Conservation (phyloP, 2,329 filamentous ascomycete species). For the Gremmenia infestans region DNA sequence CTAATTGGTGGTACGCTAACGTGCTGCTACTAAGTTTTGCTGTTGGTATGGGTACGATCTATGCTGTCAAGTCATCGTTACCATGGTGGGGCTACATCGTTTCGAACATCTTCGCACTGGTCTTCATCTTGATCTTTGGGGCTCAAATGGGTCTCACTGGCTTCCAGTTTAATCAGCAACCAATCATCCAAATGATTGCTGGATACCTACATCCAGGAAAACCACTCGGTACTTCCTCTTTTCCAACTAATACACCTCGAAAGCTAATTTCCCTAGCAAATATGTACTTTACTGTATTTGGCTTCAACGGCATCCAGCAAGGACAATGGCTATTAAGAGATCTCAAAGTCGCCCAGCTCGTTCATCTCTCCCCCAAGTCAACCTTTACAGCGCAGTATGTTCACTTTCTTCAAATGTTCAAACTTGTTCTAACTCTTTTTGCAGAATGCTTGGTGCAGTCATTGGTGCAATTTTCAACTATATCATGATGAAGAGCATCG, state of each 20-base stretch:
- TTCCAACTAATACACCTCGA: conserved; percentile 23
- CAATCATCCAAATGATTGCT: conserved; percentile 42
- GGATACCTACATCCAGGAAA: conserved; percentile 48
- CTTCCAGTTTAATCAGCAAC: conserved; percentile 41
- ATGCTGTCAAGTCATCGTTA: conserved; percentile 58
- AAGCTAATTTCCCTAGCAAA: conserved; percentile 27
- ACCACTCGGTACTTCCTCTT: conserved; percentile 56
- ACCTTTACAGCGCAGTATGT: conserved; percentile 53
- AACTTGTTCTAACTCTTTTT: neutral
- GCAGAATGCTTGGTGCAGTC: conserved; percentile 34
- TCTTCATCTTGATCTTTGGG: conserved; percentile 28
- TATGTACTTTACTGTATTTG: conserved; percentile 33
- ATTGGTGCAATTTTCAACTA: conserved; percentile 42
- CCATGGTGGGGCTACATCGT: conserved; percentile 32
- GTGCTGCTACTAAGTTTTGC: conserved; percentile 44
- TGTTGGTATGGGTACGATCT: conserved; percentile 40
- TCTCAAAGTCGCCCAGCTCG: conserved; percentile 48
- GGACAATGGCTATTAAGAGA: conserved; percentile 41
- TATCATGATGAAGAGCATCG: conserved; percentile 39
- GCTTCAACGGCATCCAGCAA: conserved; percentile 41
- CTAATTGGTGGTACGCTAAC: conserved; percentile 51
- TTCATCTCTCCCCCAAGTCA: conserved; percentile 55
- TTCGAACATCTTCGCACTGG: conserved; percentile 23
- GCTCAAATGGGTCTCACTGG: conserved; percentile 41
- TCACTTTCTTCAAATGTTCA: neutral